Base-by-base conservation (phyloP, 164 flowering plant genomes). In the Sextonia rubra region DNA sequence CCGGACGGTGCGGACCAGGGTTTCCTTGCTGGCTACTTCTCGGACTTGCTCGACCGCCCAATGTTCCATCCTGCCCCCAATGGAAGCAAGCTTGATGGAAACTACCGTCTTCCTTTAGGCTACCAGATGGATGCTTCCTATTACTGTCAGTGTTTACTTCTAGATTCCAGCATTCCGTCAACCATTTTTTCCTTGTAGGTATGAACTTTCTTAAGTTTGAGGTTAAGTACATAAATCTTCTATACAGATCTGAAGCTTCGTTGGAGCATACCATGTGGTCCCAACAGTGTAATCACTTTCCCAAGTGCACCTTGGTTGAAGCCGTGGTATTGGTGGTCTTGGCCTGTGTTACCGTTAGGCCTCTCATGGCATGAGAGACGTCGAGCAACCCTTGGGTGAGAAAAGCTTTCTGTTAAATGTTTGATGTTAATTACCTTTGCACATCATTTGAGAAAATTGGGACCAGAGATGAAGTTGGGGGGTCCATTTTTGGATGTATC, bases 301-400 rank as follows among this genome's bases (percentile, higher is more conserved):
- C 99, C 99, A 5, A 86, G 99, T 24, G 98, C 97, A 6, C 82
- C 88, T 20, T 89, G 93, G 92, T 64, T 96, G 77, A 96, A 96
- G 79, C 99, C 98, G 27, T 96, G 99, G 99, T 93, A 96, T 64
- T 96, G 99, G 99, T 96, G 99, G 99, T 88, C 99, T 26, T 96
- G 92, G 90, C 99, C 99, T 68, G 95, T 90, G 71, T 85, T 96
- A 17, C 99, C 99, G 5, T 71, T 96, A 64, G 99, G 99, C 78
- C 37, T 93, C 55, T 73, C 82, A 12, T 96, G 99, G 99, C 99
- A 96, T 71, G 87, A 87, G 72, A 80, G 80, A 65, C 95, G 99
- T 24, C 91, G 78, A 3, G 76, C 83, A 64, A 91, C 91, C 69
- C 80, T 96, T 0, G 98, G 99, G 97, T 95, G 83, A 85, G 77